These are phyloP conservation scores for Chytriomyces hyalinus DNA, from an alignment of 192 early-diverging fungal species.

Conservation along the genomic window DNA sequence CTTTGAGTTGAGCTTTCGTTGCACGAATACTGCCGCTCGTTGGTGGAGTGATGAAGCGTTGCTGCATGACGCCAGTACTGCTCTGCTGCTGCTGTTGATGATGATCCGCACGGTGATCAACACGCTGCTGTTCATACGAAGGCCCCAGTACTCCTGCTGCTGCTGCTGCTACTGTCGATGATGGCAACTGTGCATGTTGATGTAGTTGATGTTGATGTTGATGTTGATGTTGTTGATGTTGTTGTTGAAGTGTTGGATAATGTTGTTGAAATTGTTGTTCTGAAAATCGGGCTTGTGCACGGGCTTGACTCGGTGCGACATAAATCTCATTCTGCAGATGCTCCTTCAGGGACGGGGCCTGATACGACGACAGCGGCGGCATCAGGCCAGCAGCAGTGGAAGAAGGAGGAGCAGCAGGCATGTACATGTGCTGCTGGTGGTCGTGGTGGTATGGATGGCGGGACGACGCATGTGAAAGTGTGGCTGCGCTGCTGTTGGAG, in stretches of 20 bases:
- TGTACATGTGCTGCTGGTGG: not conserved
- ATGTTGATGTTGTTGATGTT: not conserved
- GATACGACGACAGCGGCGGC: not conserved
- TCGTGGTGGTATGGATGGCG: not conserved
- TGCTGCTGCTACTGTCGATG: not conserved
- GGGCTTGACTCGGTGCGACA: not conserved
- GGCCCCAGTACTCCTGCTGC: too few relatives aligned
- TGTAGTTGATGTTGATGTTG: not conserved
- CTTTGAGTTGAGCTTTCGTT: slow-evolving; percentile 12
- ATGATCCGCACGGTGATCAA: not conserved
- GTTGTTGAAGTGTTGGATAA: not conserved
- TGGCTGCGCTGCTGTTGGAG: not conserved
- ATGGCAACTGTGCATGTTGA: not conserved
- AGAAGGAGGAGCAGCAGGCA: not conserved
- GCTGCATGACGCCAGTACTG: not conserved
- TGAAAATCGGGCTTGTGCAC: not conserved
- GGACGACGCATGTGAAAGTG: not conserved
- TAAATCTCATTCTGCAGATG: not conserved
- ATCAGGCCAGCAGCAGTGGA: not conserved
- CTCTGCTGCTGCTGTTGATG: not conserved
- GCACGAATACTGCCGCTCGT: slow-evolving; percentile 16
- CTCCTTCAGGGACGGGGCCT: not conserved
- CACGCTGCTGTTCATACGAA: not conserved
- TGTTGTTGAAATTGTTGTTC: not conserved
- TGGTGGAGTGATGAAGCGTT: not conserved